A percentile compares a stretch with the other conserved stretches of the same genome.
These are phyloP conservation scores for Athelia psychrophila DNA, from an alignment of 1,284 basidiomycete species.

Conservation along the genomic window DNA sequence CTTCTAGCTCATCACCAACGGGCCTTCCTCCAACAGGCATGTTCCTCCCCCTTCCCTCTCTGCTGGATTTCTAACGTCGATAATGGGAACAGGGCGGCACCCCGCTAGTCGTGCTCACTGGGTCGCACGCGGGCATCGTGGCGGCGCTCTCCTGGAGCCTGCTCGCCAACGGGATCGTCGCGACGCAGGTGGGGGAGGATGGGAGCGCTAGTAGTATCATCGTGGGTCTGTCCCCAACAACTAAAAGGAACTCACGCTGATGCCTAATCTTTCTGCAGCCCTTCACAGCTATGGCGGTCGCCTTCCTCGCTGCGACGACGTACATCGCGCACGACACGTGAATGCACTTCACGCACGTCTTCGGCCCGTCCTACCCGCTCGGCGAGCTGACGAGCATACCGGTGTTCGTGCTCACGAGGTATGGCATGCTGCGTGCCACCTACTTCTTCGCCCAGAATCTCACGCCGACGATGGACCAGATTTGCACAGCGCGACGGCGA, in stretches of 20 bases:
- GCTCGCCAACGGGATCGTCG: constrained; percentile 77
- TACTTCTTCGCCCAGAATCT: not conserved
- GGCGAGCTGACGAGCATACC: constrained; percentile 57
- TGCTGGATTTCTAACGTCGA: too few relatives aligned
- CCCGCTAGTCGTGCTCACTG: constrained; percentile 66
- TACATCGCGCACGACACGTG: constrained; percentile 82
- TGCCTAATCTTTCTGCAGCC: constrained; percentile 54
- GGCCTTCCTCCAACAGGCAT: constrained; percentile 74
- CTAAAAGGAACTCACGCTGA: not conserved
- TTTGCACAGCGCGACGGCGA: constrained; percentile 51
- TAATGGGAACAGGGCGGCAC: too few relatives aligned
- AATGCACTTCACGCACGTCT: constrained; percentile 55
- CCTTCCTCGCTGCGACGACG: constrained; percentile 67
- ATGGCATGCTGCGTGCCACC: constrained; percentile 77
- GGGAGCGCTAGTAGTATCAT: constrained; percentile 71
- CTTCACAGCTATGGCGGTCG: constrained; percentile 52
- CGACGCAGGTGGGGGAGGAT: constrained; percentile 82
- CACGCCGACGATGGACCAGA: constrained; percentile 3
- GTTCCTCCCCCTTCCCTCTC: too few relatives aligned
- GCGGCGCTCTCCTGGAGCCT: constrained; percentile 76
- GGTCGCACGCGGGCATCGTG: constrained; percentile 70
- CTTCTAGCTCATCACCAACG: constrained; percentile 77
- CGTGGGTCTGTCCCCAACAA: constrained; percentile 48
- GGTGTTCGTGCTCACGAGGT: constrained; percentile 79
- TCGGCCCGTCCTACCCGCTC: constrained; percentile 61